Evolutionary conservation across 2,329 filamentous ascomycete species (phyloP).

Genomic region (Cyphellophora europaea): DNA sequence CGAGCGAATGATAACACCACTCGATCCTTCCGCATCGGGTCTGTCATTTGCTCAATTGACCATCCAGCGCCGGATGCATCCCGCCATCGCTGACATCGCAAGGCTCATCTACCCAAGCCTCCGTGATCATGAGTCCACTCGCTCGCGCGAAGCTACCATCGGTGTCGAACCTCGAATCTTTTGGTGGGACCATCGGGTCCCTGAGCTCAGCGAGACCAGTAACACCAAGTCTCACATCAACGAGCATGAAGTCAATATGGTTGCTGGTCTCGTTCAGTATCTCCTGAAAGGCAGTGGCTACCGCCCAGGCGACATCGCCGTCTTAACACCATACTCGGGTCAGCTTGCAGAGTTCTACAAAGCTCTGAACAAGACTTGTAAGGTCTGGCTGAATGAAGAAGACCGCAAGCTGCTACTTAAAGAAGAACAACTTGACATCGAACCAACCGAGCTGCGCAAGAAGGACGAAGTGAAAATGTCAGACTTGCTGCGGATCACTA

Average conservation of each 20-base stretch:
- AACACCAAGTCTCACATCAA: conserved; percentile 38
- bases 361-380: conserved; percentile 37
- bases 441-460: conserved; percentile 22
- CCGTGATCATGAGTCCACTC: conserved; percentile 36
- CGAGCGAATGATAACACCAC: conserved; percentile 36
- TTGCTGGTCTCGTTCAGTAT: conserved; percentile 52
- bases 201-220: conserved; percentile 26
- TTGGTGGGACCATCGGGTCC: conserved; percentile 41
- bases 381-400: conserved; percentile 13
- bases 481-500: conserved; percentile 46
- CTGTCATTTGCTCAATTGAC: conserved; percentile 30
- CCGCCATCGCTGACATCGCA: conserved; percentile 41
- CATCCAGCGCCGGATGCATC: conserved; percentile 57
- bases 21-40: conserved; percentile 2
- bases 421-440: conserved; percentile 26
- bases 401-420: conserved; percentile 54
- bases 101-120: conserved; percentile 51
- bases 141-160: conserved; percentile 30
- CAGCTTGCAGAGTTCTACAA: conserved; percentile 50
- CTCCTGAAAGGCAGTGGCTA: conserved; percentile 58
- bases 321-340: conserved; percentile 54
- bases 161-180: conserved; percentile 41
- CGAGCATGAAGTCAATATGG: conserved; percentile 53
- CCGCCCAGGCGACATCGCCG: conserved; percentile 51
- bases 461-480: conserved; percentile 19